Percentiles rank a stretch among this genome's conserved stretches.
Evolutionary conservation across 768 basidiomycete species (phyloP).

Genomic region (Psilocybe cubensis): DNA sequence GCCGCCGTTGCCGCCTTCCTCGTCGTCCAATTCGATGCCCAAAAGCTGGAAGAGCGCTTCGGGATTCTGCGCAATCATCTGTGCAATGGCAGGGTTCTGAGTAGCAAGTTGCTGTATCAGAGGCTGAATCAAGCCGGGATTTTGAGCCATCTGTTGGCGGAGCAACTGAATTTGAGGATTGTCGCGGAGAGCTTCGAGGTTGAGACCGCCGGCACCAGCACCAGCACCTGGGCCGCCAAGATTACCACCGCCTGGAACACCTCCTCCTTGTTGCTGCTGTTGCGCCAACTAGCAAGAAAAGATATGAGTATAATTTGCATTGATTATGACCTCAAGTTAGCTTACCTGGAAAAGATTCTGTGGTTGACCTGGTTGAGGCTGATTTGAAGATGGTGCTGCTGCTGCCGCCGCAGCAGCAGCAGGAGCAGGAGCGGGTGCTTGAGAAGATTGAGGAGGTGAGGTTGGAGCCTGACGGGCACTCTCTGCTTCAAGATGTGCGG

Average conservation of each 20-base stretch:
- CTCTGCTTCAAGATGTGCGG: slow-evolving; percentile 65
- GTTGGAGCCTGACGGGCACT: slow-evolving; percentile 33
- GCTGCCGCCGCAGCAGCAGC: slow-evolving; percentile 38
- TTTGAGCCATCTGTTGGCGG: slow-evolving; percentile 70
- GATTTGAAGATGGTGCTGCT: slow-evolving; percentile 22
- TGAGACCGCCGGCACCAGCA: slow-evolving; percentile 35
- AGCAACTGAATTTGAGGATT: slow-evolving; percentile 73
- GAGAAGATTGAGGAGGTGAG: slow-evolving; percentile 42
- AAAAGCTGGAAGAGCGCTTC: slow-evolving; percentile 68
- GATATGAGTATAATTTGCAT: not conserved
- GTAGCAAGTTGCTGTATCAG: slow-evolving; percentile 81
- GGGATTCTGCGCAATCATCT: slow-evolving; percentile 72
- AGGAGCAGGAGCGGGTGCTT: slow-evolving; percentile 38
- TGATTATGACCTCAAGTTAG: not conserved
- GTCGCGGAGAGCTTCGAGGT: slow-evolving; percentile 58
- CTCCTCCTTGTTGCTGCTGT: slow-evolving; percentile 58
- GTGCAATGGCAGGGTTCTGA: slow-evolving; percentile 76
- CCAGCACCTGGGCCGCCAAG: slow-evolving; percentile 40
- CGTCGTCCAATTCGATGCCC: slow-evolving; percentile 45
- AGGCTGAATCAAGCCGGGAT: slow-evolving; percentile 79
- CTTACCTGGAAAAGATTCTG: slow-evolving; percentile 89
- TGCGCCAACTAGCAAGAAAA: slow-evolving; percentile 61
- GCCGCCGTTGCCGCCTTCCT: slow-evolving; percentile 47
- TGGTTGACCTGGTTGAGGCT: slow-evolving; percentile 47
- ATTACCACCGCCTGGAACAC: slow-evolving; percentile 33